Conservation (phyloP, 2,329 filamentous ascomycete genomes). For the Xylariaceae sp. region DNA sequence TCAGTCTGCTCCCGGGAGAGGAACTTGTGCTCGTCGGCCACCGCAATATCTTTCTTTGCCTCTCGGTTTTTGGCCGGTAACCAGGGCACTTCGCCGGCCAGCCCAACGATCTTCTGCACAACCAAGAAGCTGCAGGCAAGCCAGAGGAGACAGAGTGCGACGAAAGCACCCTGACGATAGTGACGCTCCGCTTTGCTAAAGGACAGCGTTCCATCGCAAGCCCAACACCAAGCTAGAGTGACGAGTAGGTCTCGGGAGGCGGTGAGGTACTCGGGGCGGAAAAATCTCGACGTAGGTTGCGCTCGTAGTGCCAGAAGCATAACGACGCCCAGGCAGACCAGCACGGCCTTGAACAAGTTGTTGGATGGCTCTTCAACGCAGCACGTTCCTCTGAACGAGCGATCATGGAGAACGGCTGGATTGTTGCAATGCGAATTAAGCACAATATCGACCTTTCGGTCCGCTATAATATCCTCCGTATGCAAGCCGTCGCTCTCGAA, state of each 20-base stretch:
- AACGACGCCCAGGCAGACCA: conserved; percentile 29
- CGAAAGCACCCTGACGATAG: conserved; percentile 29
- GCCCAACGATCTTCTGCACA: conserved; percentile 10
- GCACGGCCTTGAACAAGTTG: conserved; percentile 32
- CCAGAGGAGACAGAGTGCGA: conserved; percentile 24
- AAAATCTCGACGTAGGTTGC: conserved; percentile 20
- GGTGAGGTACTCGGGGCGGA: conserved; percentile 12
- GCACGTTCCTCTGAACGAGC: conserved; percentile 46
- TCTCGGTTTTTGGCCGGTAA: conserved; percentile 13
- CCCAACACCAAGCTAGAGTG: conserved; percentile 41
- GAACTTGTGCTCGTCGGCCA: conserved; percentile 32
- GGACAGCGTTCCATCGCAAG: conserved; percentile 48
- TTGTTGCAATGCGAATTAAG: conserved; percentile 52
- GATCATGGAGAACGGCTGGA: conserved; percentile 33
- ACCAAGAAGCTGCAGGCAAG: conserved; percentile 21
- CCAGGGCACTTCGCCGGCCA: conserved; percentile 7
- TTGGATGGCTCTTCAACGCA: conserved; percentile 41
- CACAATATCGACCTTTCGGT: conserved; percentile 45
- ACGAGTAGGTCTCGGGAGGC: conserved; percentile 20
- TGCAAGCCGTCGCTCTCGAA: conserved; percentile 46
- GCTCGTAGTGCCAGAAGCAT: conserved; percentile 18
- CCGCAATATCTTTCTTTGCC: conserved; percentile 6
- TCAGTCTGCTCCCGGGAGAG: conserved; percentile 53
- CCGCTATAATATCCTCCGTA: conserved; percentile 40
- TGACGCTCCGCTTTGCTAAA: conserved; percentile 48